These are phyloP conservation scores for Crepidotus variabilis DNA, from an alignment of 768 basidiomycete genomes.

Conservation along the genomic window DNA sequence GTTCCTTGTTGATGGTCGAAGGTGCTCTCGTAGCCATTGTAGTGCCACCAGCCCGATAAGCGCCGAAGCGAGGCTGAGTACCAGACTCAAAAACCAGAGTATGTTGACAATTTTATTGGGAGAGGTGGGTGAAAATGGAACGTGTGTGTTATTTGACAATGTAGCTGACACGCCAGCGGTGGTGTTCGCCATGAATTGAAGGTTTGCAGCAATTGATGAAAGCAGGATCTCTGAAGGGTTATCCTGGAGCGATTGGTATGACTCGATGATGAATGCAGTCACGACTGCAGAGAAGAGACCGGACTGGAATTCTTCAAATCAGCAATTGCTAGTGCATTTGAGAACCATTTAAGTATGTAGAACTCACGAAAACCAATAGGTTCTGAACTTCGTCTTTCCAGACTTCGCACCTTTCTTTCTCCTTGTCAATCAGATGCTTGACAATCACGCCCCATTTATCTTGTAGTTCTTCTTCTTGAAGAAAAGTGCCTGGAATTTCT, in stretches of 20 bases:
- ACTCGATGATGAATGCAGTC: background rate
- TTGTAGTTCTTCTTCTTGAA: background rate
- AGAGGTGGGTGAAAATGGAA: too few species aligned
- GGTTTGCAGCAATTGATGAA: background rate
- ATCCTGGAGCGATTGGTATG: background rate
- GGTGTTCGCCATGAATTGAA: background rate
- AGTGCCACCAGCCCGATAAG: slow-evolving; percentile 19
- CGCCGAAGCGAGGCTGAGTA: too few species aligned
- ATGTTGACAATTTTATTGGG: too few species aligned
- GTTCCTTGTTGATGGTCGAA: slow-evolving; percentile 3
- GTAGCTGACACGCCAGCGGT: background rate
- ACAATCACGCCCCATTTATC: background rate
- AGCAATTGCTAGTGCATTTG: background rate
- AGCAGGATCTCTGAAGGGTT: background rate
- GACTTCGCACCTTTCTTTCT: background rate
- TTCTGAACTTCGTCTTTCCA: background rate
- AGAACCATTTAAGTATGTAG: background rate
- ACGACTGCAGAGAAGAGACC: background rate
- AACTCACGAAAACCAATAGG: background rate
- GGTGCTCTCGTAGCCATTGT: slow-evolving; percentile 22
- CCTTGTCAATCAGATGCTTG: background rate
- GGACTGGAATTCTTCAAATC: background rate
- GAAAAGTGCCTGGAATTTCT: background rate
- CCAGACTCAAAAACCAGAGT: too few species aligned
- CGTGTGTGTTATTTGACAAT: too few species aligned